Evolutionary conservation across 2,329 filamentous ascomycete species (phyloP), one percentile per base, ranked within the genome.

Genomic region (Paecilomyces fulvus): DNA sequence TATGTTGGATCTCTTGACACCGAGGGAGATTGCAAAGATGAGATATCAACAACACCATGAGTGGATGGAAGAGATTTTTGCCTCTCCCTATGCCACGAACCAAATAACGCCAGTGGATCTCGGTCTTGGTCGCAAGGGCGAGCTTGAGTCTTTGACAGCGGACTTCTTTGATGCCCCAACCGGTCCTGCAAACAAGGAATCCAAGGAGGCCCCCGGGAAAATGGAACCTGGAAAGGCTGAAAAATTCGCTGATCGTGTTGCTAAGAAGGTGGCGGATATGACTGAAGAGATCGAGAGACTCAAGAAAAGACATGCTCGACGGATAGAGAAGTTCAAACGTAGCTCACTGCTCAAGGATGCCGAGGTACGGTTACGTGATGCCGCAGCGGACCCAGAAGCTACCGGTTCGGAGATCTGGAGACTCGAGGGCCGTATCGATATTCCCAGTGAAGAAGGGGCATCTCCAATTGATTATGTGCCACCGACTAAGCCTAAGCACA

Each of bases 21-120:
- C 92, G 2, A 83, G 92, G 49, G 94, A 99, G 61, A 88, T 99
- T 59, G 95, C 91, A 64, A 79, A 90, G 58, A 84, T 85, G 61
- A 84, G 94, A 55, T 99, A 96, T 71, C 87, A 87, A 69, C 91
- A 96, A 68, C 95, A 99, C 65, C 92, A 99, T 66, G 90, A 96
- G 71, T 97, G 92, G 94, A 96, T 99, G 90, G 94, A 97, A 68
- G 92, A 99, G 73, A 86, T 99, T 28, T 83, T 97, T 55, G 90
- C 89, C 0, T 97, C 92, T 1, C 90, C 92, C 0, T 96, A 96
- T 68, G 81, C 88, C 23, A 88, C 92, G 59, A 83, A 82, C 52
- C 90, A 95, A 68, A 95, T 99, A 57, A 84, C 87, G 8, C 91
- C 92, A 0, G 84, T 91, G 2, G 92, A 96, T 68, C 82, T 97